A percentile compares a stretch with the other conserved stretches of the same genome.
phyloP scores from a whole-genome alignment of 2,329 filamentous ascomycete genomes.

The Trichothecium sympodiale region DNA sequence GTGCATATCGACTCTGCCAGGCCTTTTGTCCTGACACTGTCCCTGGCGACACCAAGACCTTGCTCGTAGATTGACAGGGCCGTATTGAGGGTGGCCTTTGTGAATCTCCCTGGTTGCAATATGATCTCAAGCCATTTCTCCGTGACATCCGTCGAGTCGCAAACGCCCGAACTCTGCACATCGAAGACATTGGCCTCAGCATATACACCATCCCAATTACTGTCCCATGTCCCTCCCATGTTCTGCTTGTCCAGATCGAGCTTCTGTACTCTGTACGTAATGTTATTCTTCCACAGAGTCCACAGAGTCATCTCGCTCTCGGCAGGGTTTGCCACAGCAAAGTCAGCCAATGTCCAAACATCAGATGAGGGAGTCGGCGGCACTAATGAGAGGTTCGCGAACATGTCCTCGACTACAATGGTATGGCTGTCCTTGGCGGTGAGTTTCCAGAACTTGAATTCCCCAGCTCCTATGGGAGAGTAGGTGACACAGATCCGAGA shows the following conservation, averaged over 20 bases:
- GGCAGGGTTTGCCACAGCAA: slow-evolving; percentile 47
- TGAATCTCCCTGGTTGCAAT: slow-evolving; percentile 74
- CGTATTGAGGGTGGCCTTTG: slow-evolving; percentile 68
- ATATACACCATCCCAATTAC: slow-evolving; percentile 59
- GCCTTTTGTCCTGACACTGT: slow-evolving; percentile 36
- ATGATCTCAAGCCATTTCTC: slow-evolving; percentile 84
- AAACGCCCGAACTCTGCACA: slow-evolving; percentile 46
- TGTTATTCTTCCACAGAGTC: slow-evolving; percentile 79
- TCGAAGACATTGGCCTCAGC: slow-evolving; percentile 45
- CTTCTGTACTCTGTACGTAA: slow-evolving; percentile 62
- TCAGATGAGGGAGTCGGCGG: slow-evolving; percentile 61
- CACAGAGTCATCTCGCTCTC: slow-evolving; percentile 53
- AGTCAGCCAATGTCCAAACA: slow-evolving; percentile 73
- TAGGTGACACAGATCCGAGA: slow-evolving; percentile 62
- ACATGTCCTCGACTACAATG: slow-evolving; percentile 60
- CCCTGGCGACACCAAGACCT: slow-evolving; percentile 30
- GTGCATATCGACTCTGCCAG: slow-evolving; percentile 68
- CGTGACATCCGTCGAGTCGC: slow-evolving; percentile 57
- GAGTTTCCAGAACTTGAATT: slow-evolving; percentile 90
- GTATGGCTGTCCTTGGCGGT: slow-evolving; percentile 53
- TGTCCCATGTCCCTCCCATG: slow-evolving; percentile 49
- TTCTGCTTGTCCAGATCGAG: slow-evolving; percentile 62
- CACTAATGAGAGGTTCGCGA: slow-evolving; percentile 46
- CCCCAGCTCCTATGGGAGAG: slow-evolving; percentile 74
- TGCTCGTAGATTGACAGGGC: slow-evolving; percentile 73